These are phyloP conservation scores for Pythium aristosporum DNA, from an alignment of 352 stramenopile species.

Conservation along the genomic window DNA sequence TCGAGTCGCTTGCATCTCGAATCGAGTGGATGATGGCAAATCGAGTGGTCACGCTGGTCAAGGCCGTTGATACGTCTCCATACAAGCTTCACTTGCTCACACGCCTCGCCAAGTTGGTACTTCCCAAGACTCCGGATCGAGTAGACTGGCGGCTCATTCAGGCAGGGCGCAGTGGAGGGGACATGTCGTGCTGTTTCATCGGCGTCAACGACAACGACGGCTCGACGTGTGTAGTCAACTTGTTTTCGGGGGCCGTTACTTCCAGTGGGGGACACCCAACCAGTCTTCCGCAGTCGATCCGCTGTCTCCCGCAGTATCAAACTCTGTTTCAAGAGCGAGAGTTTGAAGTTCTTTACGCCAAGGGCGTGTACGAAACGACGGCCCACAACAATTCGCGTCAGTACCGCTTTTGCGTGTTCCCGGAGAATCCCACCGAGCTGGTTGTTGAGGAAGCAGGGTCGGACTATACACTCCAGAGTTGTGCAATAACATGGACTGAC, in stretches of 20 bases:
- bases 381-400: conserved; percentile 21
- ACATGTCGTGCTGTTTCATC: conserved; percentile 36
- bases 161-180: background rate
- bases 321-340: conserved; percentile 46
- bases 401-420: conserved; percentile 39
- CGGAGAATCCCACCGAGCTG: conserved; percentile 20
- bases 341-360: conserved; percentile 44
- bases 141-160: conserved; percentile 29
- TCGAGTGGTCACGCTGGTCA: conserved; percentile 18
- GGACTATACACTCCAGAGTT: conserved; percentile 35
- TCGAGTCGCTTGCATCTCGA: conserved; percentile 2
- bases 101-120: background rate
- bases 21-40: conserved; percentile 42
- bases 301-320: conserved; percentile 29
- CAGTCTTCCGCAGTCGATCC: conserved; percentile 40
- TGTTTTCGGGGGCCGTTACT: conserved; percentile 45
- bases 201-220: conserved; percentile 16
- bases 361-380: conserved; percentile 35
- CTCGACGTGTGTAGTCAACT: conserved; percentile 46
- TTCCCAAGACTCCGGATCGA: conserved; percentile 4
- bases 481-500: conserved; percentile 29
- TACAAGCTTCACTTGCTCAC: background rate
- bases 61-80: background rate
- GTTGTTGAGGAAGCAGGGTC: conserved; percentile 34
- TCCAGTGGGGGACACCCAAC: conserved; percentile 39